These are phyloP conservation scores for Backusella parvicylindrica DNA, from an alignment of 192 early-diverging fungal genomes.

Conservation along the genomic window DNA sequence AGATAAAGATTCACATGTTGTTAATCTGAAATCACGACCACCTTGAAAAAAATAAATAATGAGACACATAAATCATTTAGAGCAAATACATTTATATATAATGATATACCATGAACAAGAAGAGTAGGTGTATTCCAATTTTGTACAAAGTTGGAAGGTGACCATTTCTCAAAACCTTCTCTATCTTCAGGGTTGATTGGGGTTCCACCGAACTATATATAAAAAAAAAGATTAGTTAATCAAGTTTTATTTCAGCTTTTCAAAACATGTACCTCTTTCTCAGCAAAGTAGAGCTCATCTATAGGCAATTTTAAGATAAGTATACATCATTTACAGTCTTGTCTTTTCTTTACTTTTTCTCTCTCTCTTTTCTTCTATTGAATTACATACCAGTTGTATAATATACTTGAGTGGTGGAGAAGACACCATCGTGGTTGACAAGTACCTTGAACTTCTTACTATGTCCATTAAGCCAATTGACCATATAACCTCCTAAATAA, in stretches of 20 bases:
- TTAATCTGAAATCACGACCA: conserved; percentile 63
- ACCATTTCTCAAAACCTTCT: conserved; percentile 59
- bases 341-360: too few species aligned
- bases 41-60: conserved; percentile 7
- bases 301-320: background rate
- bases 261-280: conserved; percentile 52
- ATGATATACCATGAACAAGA: conserved; percentile 62
- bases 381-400: conserved; percentile 49
- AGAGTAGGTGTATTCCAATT: conserved; percentile 77
- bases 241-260: background rate
- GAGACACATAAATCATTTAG: background rate
- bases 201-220: conserved; percentile 55
- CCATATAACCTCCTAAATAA: conserved; percentile 83
- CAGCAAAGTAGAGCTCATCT: conserved; percentile 81
- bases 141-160: conserved; percentile 65
- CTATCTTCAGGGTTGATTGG: conserved; percentile 51
- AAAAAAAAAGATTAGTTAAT: background rate
- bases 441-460: conserved; percentile 60
- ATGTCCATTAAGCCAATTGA: conserved; percentile 83
- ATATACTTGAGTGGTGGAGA: conserved; percentile 54
- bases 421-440: conserved; percentile 69
- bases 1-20: conserved; percentile 65
- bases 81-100: conserved; percentile 9
- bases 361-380: background rate
- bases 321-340: background rate